phyloP scores from a whole-genome alignment of 208 protist genomes.

The Leptomonas pyrrhocoris region DNA sequence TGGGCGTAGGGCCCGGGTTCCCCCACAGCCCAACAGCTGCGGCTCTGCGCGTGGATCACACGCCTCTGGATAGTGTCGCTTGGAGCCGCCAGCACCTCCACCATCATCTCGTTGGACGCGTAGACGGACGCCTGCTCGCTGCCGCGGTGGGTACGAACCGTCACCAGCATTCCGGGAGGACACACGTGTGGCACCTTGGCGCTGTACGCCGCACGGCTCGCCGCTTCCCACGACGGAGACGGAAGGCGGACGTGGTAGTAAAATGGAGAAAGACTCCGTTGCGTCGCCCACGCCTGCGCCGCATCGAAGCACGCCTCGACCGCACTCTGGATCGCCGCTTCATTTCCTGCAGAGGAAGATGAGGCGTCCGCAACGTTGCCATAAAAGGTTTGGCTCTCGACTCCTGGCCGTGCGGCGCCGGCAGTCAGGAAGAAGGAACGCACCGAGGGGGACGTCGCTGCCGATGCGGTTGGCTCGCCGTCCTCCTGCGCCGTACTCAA shows the following conservation, averaged over 20 bases:
- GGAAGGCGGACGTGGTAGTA: constrained; percentile 24
- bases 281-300: constrained; percentile 11
- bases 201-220: constrained; percentile 18
- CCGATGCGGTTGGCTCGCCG: neutral
- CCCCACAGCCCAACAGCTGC: constrained; percentile 91
- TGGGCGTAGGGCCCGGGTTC: constrained; percentile 87
- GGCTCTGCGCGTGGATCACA: constrained; percentile 90
- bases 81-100: constrained; percentile 30
- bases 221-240: constrained; percentile 9
- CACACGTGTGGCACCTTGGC: constrained; percentile 26
- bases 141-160: neutral
- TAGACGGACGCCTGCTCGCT: no score
- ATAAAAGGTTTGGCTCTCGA: neutral
- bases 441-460: neutral
- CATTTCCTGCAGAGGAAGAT: neutral
- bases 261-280: constrained; percentile 13
- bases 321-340: neutral
- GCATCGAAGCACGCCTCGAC: neutral
- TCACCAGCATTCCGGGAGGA: constrained; percentile 31
- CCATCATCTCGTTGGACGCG: neutral
- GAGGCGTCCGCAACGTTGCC: neutral
- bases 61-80: constrained; percentile 12
- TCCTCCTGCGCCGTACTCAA: neutral
- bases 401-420: neutral
- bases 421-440: neutral